Evolutionary conservation across 805 yeast genomes (phyloP), one percentile per base, ranked within the genome.

Genomic region (Cephaloascus fragrans): DNA sequence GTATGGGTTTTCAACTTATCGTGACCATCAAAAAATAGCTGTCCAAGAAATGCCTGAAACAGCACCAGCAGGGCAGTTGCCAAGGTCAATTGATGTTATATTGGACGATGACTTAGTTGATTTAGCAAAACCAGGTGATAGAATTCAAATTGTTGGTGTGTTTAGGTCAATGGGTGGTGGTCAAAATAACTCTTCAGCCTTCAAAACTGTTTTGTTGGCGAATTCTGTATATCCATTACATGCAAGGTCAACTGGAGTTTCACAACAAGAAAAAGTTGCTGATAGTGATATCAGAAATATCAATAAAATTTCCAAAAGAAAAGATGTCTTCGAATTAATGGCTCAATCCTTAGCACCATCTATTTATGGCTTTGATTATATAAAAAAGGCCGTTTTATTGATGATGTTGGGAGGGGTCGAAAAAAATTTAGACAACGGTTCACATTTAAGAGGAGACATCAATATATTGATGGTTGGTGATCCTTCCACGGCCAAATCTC

Each of bases 401-500:
- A 85, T 88, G 94, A 66, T 93, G 40, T 64, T 93, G 41, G 97
- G 97, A 38, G 98, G 98, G 56, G 80, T 81, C 31, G 97, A 93
- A 52, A 90, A 90, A 62, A 90, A 90, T 59, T 68, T 93, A 50
- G 90, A 80, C 35, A 90, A 90, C 52, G 98, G 98, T 6, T 83
- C 97, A 3, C 97, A 93, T 62, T 77, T 93, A 53, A 83, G 98
- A 71, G 98, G 98, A 67, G 98, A 93, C 63, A 90, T 93, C 57
- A 93, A 93, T 56, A 71, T 93, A 40, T 69, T 93, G 38, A 84
- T 93, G 95, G 97, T 93, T 32, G 98, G 98, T 64, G 98, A 93
- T 59, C 98, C 98, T 12, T 87, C 97, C 6, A 93, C 98, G 15
- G 97, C 98, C 19, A 93, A 93, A 60, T 89, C 97, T 3, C 98